These are phyloP conservation scores for Lentinula detonsa DNA, from an alignment of 768 basidiomycete species.

Conservation along the genomic window DNA sequence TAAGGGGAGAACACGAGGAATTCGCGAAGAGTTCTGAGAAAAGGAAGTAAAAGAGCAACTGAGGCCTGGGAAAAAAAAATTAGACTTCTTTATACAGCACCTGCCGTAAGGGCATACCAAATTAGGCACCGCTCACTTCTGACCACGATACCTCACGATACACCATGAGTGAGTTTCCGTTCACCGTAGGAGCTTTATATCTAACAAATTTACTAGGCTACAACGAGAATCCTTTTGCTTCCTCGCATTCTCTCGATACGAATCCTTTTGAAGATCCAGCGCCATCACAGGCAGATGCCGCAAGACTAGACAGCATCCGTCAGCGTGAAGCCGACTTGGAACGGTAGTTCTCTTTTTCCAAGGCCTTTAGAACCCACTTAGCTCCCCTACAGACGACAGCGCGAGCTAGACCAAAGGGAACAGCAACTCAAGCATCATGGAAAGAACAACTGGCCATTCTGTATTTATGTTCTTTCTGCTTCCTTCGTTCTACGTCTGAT, in stretches of 20 bases:
- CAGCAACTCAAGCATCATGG: constrained; percentile 70
- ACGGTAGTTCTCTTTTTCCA: not conserved
- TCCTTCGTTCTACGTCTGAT: constrained; percentile 14
- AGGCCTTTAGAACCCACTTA: not conserved
- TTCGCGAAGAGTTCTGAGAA: not conserved
- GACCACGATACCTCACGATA: not conserved
- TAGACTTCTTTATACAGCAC: not conserved
- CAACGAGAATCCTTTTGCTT: constrained; percentile 78
- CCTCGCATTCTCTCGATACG: constrained; percentile 75
- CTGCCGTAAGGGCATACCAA: not conserved
- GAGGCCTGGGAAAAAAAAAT: not conserved
- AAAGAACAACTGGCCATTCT: constrained; percentile 91
- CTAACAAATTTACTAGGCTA: constrained; percentile 22
- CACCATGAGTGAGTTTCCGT: constrained; percentile 7
- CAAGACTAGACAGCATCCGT: constrained; percentile 59
- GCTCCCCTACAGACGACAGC: constrained; percentile 49
- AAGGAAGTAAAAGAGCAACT: not conserved
- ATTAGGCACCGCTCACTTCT: constrained; percentile 2
- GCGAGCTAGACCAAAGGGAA: constrained; percentile 62
- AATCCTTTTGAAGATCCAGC: constrained; percentile 89
- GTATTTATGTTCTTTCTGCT: constrained; percentile 37
- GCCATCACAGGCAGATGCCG: constrained; percentile 30
- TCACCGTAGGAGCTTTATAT: not conserved
- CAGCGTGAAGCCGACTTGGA: constrained; percentile 79
- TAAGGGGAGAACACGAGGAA: constrained; percentile 10